phyloP scores from a whole-genome alignment of 352 stramenopile species.

The Globisporangium orthogonon region DNA sequence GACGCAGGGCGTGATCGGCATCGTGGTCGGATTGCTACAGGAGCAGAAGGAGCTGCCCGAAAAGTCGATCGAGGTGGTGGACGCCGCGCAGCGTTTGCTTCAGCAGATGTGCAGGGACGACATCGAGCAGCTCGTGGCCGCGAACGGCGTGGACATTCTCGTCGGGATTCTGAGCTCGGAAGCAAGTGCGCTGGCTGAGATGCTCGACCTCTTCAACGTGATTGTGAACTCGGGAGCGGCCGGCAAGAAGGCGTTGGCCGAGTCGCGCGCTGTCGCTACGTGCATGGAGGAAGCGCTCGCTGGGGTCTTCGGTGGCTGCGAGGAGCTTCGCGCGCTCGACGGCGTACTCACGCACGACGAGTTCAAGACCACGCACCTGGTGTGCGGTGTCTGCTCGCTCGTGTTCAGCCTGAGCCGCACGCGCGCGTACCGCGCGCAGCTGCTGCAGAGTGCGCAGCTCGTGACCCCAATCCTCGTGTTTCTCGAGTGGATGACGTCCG shows the following conservation, averaged over 20 bases:
- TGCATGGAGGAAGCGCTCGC: conserved; percentile 31
- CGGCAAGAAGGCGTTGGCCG: conserved; percentile 46
- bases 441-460: conserved; percentile 29
- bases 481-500: conserved; percentile 34
- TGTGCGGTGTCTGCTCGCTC: conserved; percentile 42
- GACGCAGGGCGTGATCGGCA: conserved; percentile 50
- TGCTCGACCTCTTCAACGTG: conserved; percentile 58
- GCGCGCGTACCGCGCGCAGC: conserved; percentile 31
- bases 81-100: conserved; percentile 36
- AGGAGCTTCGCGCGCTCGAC: conserved; percentile 14
- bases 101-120: conserved; percentile 55
- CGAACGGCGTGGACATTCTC: conserved; percentile 58
- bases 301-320: conserved; percentile 12
- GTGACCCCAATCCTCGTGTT: conserved; percentile 5
- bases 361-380: conserved; percentile 34
- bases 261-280: conserved; percentile 34
- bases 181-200: conserved; percentile 28
- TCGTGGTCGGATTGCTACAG: conserved; percentile 43
- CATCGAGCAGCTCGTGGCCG: conserved; percentile 50
- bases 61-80: conserved; percentile 19
- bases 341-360: conserved; percentile 17
- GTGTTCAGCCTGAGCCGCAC: conserved; percentile 38
- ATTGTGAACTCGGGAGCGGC: conserved; percentile 37
- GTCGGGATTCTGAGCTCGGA: conserved; percentile 24
- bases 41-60: conserved; percentile 26